Conservation (phyloP, 139 green algal genomes). For the Pleodorina starrii region DNA sequence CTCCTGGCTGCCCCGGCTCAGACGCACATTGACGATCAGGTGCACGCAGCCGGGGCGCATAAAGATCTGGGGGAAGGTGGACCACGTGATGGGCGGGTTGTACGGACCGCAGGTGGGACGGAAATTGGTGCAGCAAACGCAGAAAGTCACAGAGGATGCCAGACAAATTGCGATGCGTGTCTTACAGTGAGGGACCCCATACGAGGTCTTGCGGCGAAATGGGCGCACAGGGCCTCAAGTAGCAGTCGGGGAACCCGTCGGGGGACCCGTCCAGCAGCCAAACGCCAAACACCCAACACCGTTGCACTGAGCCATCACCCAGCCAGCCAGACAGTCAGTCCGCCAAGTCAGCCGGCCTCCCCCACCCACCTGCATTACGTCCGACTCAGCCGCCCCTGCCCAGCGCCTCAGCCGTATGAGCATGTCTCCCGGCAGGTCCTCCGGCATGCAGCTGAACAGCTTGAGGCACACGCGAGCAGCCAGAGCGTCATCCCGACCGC, state of each 20-base stretch:
- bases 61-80: neutral
- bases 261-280: too few species aligned
- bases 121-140: too few species aligned
- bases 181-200: too few species aligned
- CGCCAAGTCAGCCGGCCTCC: neutral
- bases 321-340: too few species aligned
- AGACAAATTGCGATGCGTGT: too few species aligned
- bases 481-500: neutral
- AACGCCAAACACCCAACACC: too few species aligned
- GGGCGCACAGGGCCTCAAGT: too few species aligned
- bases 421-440: conserved; percentile 41
- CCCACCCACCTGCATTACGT: conserved; percentile 45
- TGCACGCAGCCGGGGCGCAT: conserved; percentile 47
- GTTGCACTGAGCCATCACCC: too few species aligned
- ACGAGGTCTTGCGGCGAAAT: too few species aligned
- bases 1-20: neutral
- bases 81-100: neutral
- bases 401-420: conserved; percentile 11
- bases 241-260: too few species aligned
- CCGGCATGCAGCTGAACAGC: conserved; percentile 38
- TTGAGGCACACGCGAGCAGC: conserved; percentile 39
- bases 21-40: conserved; percentile 27
- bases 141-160: too few species aligned
- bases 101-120: too few species aligned
- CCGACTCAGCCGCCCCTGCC: conserved; percentile 1